Evolutionary conservation across 2,329 filamentous ascomycete species (phyloP), one percentile per base, ranked within the genome.

Genomic region (Aspergillus unguis): DNA sequence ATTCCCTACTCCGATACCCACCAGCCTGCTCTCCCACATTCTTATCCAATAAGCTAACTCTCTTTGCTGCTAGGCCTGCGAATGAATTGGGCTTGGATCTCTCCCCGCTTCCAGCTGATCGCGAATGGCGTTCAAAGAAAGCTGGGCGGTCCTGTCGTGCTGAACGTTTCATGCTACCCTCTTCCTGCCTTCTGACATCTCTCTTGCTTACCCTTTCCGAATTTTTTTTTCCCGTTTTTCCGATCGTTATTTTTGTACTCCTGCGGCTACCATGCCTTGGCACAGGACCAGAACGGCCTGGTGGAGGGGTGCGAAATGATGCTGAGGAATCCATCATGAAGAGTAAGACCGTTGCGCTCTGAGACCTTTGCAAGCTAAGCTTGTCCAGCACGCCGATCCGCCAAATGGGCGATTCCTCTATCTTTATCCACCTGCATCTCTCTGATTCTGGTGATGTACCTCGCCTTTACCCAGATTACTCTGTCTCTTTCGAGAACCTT

Each of bases 341-440:
- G 17, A 47, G 33, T 32, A 44, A 44, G 56, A 50, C 52, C 52
- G 48, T 57, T 60, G 54, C 54, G 40, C 42, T 41, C 38, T 36
- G 26, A 47, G 44, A 6, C 38, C 54, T 54, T 56, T 59, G 52
- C 58, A 59, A 59, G 54, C 55, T 61, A 60, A 62, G 60, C 60
- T 61, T 61, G 58, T 55, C 57, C 56, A 54, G 53, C 55, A 55
- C 50, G 54, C 57, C 55, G 58, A 60, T 61, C 59, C 50, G 54
- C 61, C 60, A 58, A 62, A 61, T 62, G 56, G 54, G 57, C 50
- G 56, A 48, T 52, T 56, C 56, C 36, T 55, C 45, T 53, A 47
- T 40, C 44, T 55, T 54, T 55, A 55, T 51, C 58, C 55, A 56
- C 56, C 58, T 62, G 55, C 54, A 56, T 45, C 56, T 54, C 54